Base-by-base conservation (phyloP, 108 stramenopile species). In the Schizochytrium sp. region DNA sequence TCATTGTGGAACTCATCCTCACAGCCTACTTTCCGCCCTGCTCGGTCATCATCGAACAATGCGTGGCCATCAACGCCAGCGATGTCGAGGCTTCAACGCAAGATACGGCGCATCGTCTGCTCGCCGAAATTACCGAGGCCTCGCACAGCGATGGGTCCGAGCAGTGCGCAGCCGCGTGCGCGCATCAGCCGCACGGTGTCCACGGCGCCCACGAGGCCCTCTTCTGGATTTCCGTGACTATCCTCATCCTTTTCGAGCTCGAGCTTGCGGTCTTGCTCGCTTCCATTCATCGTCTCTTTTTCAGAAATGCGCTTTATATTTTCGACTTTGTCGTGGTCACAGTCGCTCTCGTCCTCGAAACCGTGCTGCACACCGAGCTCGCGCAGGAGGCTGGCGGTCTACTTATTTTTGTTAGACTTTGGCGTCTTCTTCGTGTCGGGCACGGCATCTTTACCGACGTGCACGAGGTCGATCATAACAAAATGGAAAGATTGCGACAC, bases 321-420 rank as follows among this genome's bases (percentile, higher is more conserved):
- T 83, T 83, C 23, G 76, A 83, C 51, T 83, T 83, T 53, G 76
- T 83, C 45, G 76, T 83, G 51, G 76, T 83, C 45, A 83, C 76
- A 1, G 76, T 83, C 5, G 76, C 76, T 6, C 51, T 83, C 48
- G 76, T 53, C 19, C 23, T 83, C 6, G 76, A 83, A 45, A 53
- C 76, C 19, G 51, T 53, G 19, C 51, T 83, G 51, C 48, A 23
- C 28, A 23, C 48, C 45, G 51, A 83, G 76, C 45, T 53, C 2
- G 76, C 76, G 10, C 6, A 83, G 28, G 76, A 83, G 76, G 76
- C 76, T 6, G 45, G 45, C 2, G 76, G 76, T 2, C 76, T 83
- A 2, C 76, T 83, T 1, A 83, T 83, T 23, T 53, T 83, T 34
- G 48, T 83, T 12, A 43, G 76, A 12, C 45, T 83, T 6, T 83